Conservation (phyloP, 176 grass and related monocot species). For the Oryza brachyantha region DNA sequence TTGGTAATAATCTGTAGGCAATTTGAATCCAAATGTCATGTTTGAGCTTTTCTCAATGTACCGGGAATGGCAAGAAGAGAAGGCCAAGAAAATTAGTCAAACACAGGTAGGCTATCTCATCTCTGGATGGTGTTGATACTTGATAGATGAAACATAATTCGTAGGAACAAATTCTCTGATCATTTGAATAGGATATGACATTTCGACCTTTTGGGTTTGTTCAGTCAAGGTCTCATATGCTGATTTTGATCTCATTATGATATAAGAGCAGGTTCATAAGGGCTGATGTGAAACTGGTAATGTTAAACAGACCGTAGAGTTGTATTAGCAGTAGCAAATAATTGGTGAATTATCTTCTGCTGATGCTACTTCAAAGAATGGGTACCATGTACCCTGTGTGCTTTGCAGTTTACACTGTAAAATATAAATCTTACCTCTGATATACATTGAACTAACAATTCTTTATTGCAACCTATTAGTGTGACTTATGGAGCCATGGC, state of each 20-base stretch:
- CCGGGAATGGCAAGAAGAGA: constrained; percentile 84
- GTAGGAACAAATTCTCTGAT: not conserved
- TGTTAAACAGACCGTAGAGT: not conserved
- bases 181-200: no score
- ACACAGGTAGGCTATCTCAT: constrained; percentile 46
- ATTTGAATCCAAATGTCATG: constrained; percentile 68
- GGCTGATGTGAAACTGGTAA: not conserved
- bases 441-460: constrained; percentile 9
- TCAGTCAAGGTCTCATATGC: not conserved
- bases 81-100: constrained; percentile 71
- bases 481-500: not conserved
- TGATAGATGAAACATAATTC: no score
- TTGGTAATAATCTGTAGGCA: constrained; percentile 41
- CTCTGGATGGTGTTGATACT: constrained; percentile 9
- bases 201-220: no score
- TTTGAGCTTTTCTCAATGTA: constrained; percentile 79
- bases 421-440: not conserved
- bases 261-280: not conserved
- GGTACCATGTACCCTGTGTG: no score
- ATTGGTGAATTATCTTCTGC: no score
- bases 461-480: not conserved
- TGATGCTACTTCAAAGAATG: no score
- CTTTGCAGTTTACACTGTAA: not conserved
- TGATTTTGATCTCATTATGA: not conserved
- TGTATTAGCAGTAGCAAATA: not conserved